These are phyloP conservation scores for Evansstolkia leycettana DNA, from an alignment of 495 filamentous ascomycete species.

Conservation along the genomic window DNA sequence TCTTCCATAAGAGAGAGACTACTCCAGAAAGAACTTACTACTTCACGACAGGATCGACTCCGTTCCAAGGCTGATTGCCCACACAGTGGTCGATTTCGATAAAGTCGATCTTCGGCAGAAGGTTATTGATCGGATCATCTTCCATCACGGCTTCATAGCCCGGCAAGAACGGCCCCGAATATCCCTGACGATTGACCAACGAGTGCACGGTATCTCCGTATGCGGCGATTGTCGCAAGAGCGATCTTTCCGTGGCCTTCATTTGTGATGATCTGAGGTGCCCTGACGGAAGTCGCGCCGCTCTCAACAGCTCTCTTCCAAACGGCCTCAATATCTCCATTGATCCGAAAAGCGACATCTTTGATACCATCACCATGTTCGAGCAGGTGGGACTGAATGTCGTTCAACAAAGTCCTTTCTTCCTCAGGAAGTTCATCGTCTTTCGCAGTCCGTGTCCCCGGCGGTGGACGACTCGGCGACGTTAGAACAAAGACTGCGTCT, in stretches of 20 bases:
- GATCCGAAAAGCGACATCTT: constrained; percentile 72
- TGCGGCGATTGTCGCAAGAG: constrained; percentile 56
- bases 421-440: constrained; percentile 7
- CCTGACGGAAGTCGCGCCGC: constrained; percentile 47
- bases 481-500: constrained; percentile 59
- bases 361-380: constrained; percentile 70
- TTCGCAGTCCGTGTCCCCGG: constrained; percentile 12
- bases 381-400: constrained; percentile 37
- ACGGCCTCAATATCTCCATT: constrained; percentile 52
- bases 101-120: constrained; percentile 43
- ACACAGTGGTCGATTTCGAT: constrained; percentile 75
- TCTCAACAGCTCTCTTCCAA: constrained; percentile 48
- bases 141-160: constrained; percentile 42
- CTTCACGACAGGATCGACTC: constrained; percentile 57
- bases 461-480: constrained; percentile 49
- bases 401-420: too few species aligned
- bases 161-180: constrained; percentile 59
- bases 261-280: constrained; percentile 35
- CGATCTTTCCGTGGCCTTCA: constrained; percentile 34
- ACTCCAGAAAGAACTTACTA: constrained; percentile 31
- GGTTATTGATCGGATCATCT: constrained; percentile 28
- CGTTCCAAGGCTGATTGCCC: constrained; percentile 71
- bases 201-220: constrained; percentile 82
- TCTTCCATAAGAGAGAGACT: too few species aligned
- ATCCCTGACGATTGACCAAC: constrained; percentile 49